These are phyloP conservation scores for Melampsora abietis-canadensis DNA, from an alignment of 1,284 basidiomycete species.

Conservation along the genomic window DNA sequence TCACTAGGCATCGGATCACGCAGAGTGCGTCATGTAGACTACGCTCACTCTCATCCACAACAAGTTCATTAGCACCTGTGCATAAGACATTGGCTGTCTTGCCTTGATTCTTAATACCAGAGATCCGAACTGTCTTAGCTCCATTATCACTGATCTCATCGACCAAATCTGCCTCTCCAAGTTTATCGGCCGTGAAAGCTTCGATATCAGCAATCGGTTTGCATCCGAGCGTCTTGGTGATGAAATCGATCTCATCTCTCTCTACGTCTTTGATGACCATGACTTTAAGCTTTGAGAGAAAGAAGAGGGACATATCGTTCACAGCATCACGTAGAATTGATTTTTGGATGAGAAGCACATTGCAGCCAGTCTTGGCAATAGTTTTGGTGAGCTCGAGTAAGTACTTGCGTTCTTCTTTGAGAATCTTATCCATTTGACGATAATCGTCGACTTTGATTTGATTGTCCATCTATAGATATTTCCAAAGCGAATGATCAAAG, in stretches of 20 bases:
- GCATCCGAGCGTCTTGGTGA: conserved; percentile 88
- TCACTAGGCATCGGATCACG: conserved; percentile 95
- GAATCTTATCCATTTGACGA: conserved; percentile 99
- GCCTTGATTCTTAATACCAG: conserved; percentile 91
- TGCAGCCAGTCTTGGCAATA: conserved; percentile 99
- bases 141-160: conserved; percentile 84
- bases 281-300: conserved; percentile 96
- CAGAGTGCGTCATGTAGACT: conserved; percentile 97
- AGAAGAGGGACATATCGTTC: conserved; percentile 96
- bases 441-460: conserved; percentile 99
- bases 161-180: conserved; percentile 91
- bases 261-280: conserved; percentile 97
- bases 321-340: conserved; percentile 98
- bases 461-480: conserved; percentile 83
- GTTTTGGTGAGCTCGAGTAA: conserved; percentile 97
- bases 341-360: conserved; percentile 96
- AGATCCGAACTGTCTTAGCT: conserved; percentile 88
- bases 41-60: conserved; percentile 94
- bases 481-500: not conserved
- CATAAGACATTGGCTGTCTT: conserved; percentile 93
- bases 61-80: conserved; percentile 87
- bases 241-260: conserved; percentile 97
- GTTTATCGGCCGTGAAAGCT: conserved; percentile 96
- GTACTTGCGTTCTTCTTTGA: conserved; percentile 98
- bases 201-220: conserved; percentile 98